Evolutionary conservation across 306 rosid genomes (phyloP).

Genomic region (Trifolium pratense): DNA sequence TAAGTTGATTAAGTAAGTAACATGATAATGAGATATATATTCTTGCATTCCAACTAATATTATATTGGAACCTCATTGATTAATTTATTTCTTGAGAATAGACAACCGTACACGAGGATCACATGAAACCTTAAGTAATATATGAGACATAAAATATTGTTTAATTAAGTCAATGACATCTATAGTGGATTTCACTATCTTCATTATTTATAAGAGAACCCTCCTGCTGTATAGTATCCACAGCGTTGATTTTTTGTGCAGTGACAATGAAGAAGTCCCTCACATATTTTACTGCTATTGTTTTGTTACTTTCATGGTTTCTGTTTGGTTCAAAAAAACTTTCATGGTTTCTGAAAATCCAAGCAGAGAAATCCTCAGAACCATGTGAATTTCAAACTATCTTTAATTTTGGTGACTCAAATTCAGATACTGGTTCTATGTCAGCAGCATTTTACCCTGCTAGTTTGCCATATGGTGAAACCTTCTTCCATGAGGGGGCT

Average conservation of each 20-base stretch:
- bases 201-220: neutral
- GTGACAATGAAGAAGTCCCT: conserved; percentile 5
- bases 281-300: no score
- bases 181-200: neutral
- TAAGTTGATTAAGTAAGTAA: no score
- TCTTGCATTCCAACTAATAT: no score
- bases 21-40: no score
- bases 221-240: neutral
- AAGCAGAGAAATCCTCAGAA: conserved; percentile 27
- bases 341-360: conserved; percentile 31
- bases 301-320: neutral
- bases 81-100: neutral
- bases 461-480: conserved; percentile 61
- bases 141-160: no score
- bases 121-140: neutral
- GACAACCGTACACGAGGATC: neutral
- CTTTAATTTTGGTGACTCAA: conserved; percentile 78
- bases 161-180: neutral
- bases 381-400: conserved; percentile 62
- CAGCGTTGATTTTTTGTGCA: neutral
- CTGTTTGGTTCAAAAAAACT: neutral
- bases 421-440: conserved; percentile 74
- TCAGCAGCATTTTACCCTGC: conserved; percentile 67
- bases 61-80: no score
- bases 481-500: conserved; percentile 59